A percentile compares a stretch with the other conserved stretches of the same genome.
Evolutionary conservation across 2,329 filamentous ascomycete genomes (phyloP).

Genomic region (Fusarium sarcochroum): DNA sequence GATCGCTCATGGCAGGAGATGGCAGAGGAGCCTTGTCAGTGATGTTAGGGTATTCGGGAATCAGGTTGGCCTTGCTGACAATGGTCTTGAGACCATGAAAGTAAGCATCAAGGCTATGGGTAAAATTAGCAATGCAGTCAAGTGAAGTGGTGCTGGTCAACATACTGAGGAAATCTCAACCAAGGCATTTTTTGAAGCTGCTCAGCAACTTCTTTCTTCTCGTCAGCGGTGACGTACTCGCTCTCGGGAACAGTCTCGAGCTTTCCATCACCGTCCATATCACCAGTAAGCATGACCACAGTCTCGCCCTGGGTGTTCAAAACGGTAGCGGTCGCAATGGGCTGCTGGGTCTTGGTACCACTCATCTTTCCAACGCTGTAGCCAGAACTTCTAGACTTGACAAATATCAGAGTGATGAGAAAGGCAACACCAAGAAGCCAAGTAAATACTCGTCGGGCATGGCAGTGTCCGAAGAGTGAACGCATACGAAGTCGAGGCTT

Average conservation of each 20-base stretch:
- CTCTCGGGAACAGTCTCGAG: conserved; percentile 45
- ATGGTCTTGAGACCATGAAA: conserved; percentile 83
- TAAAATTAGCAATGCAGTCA: conserved; percentile 27
- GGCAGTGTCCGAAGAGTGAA: conserved; percentile 64
- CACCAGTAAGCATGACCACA: conserved; percentile 49
- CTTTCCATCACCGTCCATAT: conserved; percentile 49
- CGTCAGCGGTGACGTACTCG: conserved; percentile 49
- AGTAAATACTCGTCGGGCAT: conserved; percentile 66
- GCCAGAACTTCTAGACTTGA: conserved; percentile 52
- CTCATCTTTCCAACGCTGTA: conserved; percentile 48
- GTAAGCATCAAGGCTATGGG: conserved; percentile 80
- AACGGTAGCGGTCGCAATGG: conserved; percentile 48
- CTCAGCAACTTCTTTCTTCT: conserved; percentile 49
- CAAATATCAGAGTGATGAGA: conserved; percentile 59
- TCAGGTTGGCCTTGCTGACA: conserved; percentile 73
- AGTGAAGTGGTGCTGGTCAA: conserved; percentile 5
- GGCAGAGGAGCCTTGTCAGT: conserved; percentile 53
- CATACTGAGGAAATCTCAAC: conserved; percentile 58
- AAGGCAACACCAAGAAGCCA: conserved; percentile 62
- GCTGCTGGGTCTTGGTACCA: conserved; percentile 42
- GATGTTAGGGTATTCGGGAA: conserved; percentile 78
- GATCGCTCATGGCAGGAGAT: conserved; percentile 51
- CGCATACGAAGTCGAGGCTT: conserved; percentile 58
- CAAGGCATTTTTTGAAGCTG: conserved; percentile 56
- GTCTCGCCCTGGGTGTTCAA: conserved; percentile 47